These are phyloP conservation scores for Diaporthe humulicola DNA, from an alignment of 2,329 filamentous ascomycete species.

Conservation along the genomic window DNA sequence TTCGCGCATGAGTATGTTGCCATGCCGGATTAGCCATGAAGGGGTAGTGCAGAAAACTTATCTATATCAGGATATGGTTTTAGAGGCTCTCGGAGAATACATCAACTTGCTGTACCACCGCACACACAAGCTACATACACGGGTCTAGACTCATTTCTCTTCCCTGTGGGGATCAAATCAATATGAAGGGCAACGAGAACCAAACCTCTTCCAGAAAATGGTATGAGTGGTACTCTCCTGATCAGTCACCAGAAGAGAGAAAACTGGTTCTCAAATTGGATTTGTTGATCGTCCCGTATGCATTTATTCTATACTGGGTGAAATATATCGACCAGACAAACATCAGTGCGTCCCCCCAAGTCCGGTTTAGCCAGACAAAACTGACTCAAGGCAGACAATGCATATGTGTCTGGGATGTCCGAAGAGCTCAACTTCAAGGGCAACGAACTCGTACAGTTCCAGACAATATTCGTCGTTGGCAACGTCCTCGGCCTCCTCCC, in stretches of 20 bases:
- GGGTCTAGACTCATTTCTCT: background rate
- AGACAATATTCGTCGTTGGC: constrained; percentile 44
- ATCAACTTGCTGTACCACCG: background rate
- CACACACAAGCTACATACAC: background rate
- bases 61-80: background rate
- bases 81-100: background rate
- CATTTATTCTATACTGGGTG: constrained; percentile 43
- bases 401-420: constrained; percentile 39
- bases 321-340: constrained; percentile 44
- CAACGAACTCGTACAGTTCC: constrained; percentile 43
- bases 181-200: background rate
- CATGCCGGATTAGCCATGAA: background rate
- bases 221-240: constrained; percentile 43
- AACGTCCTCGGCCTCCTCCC: constrained; percentile 45
- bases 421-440: constrained; percentile 37
- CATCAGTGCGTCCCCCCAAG: constrained; percentile 35
- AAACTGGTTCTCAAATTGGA: constrained; percentile 42
- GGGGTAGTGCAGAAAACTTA: background rate
- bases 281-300: constrained; percentile 42
- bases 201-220: constrained; percentile 31
- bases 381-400: constrained; percentile 31
- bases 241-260: constrained; percentile 42
- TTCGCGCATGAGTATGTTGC: background rate
- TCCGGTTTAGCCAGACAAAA: background rate
- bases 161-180: background rate